phyloP scores from a whole-genome alignment of 1,284 basidiomycete species.

The Leccinum pachyderme region DNA sequence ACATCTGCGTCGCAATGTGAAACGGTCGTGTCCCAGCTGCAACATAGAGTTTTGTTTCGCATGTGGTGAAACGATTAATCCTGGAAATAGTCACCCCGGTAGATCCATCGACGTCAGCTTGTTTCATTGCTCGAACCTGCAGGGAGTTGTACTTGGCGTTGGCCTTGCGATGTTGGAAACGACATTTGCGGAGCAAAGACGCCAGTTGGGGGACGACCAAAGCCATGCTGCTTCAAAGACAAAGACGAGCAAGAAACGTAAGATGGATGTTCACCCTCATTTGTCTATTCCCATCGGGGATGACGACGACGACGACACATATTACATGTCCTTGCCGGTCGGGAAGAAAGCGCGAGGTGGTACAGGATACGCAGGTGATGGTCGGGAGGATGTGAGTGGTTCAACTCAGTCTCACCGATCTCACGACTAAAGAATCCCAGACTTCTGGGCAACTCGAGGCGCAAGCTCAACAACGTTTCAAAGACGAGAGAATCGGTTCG shows the following conservation, averaged over 20 bases:
- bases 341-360: slow-evolving; percentile 73
- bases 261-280: slow-evolving; percentile 38
- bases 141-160: slow-evolving; percentile 83
- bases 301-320: slow-evolving; percentile 56
- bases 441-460: slow-evolving; percentile 77
- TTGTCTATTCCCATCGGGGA: slow-evolving; percentile 36
- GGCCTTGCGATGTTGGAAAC: slow-evolving; percentile 80
- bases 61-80: slow-evolving; percentile 70
- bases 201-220: slow-evolving; percentile 38
- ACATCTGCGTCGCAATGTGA: slow-evolving; percentile 58
- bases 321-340: slow-evolving; percentile 42
- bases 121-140: slow-evolving; percentile 85
- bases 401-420: neutral
- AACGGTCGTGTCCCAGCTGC: slow-evolving; percentile 64
- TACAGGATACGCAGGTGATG: slow-evolving; percentile 79
- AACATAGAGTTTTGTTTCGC: slow-evolving; percentile 73
- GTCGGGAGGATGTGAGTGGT: slow-evolving; percentile 74
- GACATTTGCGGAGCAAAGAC: slow-evolving; percentile 58
- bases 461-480: slow-evolving; percentile 61
- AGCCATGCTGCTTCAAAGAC: slow-evolving; percentile 36
- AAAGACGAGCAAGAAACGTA: slow-evolving; percentile 51
- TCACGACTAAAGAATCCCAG: slow-evolving; percentile 38
- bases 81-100: slow-evolving; percentile 40
- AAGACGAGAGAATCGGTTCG: slow-evolving; percentile 68
- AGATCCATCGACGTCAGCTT: slow-evolving; percentile 52